phyloP scores from a whole-genome alignment of 169 alveolate genomes.

The Plasmodium inui region DNA sequence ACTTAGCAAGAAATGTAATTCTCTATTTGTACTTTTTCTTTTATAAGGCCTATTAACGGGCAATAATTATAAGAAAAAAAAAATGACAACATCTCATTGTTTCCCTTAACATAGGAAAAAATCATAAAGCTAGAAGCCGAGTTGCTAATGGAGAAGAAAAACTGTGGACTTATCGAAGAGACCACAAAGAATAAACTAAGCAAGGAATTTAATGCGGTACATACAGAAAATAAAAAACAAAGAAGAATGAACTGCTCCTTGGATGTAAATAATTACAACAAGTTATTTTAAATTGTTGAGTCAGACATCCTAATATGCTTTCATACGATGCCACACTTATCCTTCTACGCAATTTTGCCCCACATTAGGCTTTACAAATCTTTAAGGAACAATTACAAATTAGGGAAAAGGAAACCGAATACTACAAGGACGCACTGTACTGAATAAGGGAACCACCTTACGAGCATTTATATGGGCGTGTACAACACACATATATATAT shows the following conservation, averaged over 20 bases:
- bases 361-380: slow-evolving; percentile 62
- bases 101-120: slow-evolving; percentile 38
- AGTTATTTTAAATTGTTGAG: not conserved
- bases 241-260: not conserved
- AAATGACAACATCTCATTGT: not conserved
- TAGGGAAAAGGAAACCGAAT: slow-evolving; percentile 76
- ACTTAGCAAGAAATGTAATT: slow-evolving; percentile 24
- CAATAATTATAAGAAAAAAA: not conserved
- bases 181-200: slow-evolving; percentile 72
- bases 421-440: slow-evolving; percentile 69
- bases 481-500: not conserved
- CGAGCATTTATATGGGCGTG: not conserved
- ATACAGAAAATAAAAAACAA: not conserved
- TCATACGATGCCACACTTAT: not conserved
- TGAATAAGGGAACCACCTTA: slow-evolving; percentile 1
- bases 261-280: not conserved
- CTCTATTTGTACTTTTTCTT: not conserved
- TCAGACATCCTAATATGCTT: not conserved
- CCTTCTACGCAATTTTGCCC: not conserved
- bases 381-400: slow-evolving; percentile 71
- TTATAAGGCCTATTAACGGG: not conserved
- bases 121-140: slow-evolving; percentile 66
- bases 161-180: slow-evolving; percentile 34
- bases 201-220: slow-evolving; percentile 74
- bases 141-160: slow-evolving; percentile 69